Conservation (phyloP, 202 grass and related monocot genomes). For the Digitaria exilis region DNA sequence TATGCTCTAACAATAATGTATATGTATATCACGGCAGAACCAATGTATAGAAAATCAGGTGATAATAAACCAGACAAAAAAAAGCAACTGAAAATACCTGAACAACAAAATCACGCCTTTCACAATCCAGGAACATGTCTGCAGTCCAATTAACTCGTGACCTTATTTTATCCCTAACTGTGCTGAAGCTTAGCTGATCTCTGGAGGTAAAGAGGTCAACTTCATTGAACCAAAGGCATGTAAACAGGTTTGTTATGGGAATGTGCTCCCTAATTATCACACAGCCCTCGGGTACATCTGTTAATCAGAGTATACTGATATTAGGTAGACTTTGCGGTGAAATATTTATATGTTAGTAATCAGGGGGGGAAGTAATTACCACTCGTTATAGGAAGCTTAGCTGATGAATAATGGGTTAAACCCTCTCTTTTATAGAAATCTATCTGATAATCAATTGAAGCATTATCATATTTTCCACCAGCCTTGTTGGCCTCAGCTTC, state of each 20-base stretch:
- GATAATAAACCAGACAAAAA: background rate
- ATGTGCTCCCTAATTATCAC: conserved; percentile 95
- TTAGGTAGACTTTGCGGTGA: background rate
- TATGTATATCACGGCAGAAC: background rate
- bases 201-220: conserved; percentile 92
- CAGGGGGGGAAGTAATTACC: conserved; percentile 46
- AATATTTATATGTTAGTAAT: background rate
- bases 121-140: conserved; percentile 98
- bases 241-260: conserved; percentile 94
- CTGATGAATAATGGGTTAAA: conserved; percentile 81
- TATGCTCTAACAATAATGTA: background rate
- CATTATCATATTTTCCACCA: conserved; percentile 96
- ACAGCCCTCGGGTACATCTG: conserved; percentile 99
- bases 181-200: conserved; percentile 99
- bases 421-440: conserved; percentile 98
- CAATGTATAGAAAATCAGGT: background rate
- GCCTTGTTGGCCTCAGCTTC: conserved; percentile 99
- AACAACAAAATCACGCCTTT: conserved; percentile 96
- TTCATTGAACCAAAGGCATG: conserved; percentile 99
- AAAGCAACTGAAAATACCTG: conserved; percentile 67
- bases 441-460: conserved; percentile 91
- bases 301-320: conserved; percentile 11
- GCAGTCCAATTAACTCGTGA: conserved; percentile 73
- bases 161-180: conserved; percentile 91
- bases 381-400: conserved; percentile 94